Base-by-base conservation (phyloP, 768 basidiomycete species). In the Candolleomyces efflorescens region DNA sequence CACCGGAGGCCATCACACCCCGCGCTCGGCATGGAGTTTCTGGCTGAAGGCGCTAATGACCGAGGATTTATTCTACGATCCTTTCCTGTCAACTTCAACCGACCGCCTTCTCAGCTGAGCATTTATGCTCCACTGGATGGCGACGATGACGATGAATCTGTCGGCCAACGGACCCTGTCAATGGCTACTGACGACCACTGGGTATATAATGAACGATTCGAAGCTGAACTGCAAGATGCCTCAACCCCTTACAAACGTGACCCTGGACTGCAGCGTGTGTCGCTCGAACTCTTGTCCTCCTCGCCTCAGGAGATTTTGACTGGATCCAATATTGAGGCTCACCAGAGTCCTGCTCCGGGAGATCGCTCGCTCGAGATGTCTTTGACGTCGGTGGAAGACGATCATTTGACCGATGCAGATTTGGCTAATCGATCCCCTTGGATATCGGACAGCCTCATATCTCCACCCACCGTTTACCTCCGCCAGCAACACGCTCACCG, bases 371-470 rank as follows among this genome's bases (percentile, higher is more conserved):
- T 46, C 18, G 38, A 53, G 4, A 59, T 59, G 58, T 59, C 58
- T 1, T 38, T 59, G 36, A 59, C 58, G 2, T 59, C 58, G 3
- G 58, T 54, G 24, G 37, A 53, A 20, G 50, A 52, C 18, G 26
- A 43, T 41, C 45, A 17, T 15, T 11, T 20, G 24, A 20, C 36
- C 12, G 22, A 13, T 15, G 44, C 39, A n/a, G 23, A 49, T 2
- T 22, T 48, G 5, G 38, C 52, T 5, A 45, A 41, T 23, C 58
- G 53, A 13, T 54, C 68, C 22, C 61, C 74, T 12, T 78, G 77
- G 77, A 62, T 72, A 48, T 74, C 71, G 17, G 77, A 78, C 55
- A 78, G 76, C 58, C 62, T 78, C 18, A 75, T 78, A 41, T 78
- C 77, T n/a, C 68, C 73, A 3, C 77, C 77, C n/a, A 74, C 71